Evolutionary conservation across 805 yeast genomes (phyloP).

Genomic region (Yamadazyma nakazawae): DNA sequence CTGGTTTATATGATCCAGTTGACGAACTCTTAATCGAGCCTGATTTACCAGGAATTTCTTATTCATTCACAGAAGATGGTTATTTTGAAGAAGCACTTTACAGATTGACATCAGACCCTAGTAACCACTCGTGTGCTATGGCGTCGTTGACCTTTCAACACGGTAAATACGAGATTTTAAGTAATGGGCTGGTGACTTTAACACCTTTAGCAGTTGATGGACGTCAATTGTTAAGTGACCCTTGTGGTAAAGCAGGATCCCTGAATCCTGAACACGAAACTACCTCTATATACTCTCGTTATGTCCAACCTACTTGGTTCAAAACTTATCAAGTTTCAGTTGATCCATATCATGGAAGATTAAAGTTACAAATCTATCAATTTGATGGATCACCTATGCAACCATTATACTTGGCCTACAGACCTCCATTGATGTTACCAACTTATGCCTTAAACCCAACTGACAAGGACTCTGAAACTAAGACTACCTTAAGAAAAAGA

Average conservation of each 20-base stretch:
- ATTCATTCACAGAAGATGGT: slow-evolving; percentile 92
- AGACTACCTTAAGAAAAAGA: slow-evolving; percentile 34
- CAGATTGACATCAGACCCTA: slow-evolving; percentile 67
- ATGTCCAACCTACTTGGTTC: slow-evolving; percentile 63
- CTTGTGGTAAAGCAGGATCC: slow-evolving; percentile 56
- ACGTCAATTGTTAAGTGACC: slow-evolving; percentile 83
- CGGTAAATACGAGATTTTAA: slow-evolving; percentile 64
- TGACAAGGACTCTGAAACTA: slow-evolving; percentile 35
- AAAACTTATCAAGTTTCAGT: slow-evolving; percentile 55
- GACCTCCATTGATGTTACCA: slow-evolving; percentile 96
- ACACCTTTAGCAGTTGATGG: slow-evolving; percentile 86
- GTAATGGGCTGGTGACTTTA: slow-evolving; percentile 66
- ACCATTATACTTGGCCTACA: slow-evolving; percentile 87
- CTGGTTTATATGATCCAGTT: slow-evolving; percentile 92
- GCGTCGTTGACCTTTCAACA: slow-evolving; percentile 88
- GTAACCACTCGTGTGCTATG: slow-evolving; percentile 75
- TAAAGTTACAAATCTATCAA: slow-evolving; percentile 67
- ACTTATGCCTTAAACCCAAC: slow-evolving; percentile 90
- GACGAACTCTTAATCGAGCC: slow-evolving; percentile 95
- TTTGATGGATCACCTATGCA: slow-evolving; percentile 78
- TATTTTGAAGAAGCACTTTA: slow-evolving; percentile 86
- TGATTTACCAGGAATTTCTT: slow-evolving; percentile 89
- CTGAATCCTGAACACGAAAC: slow-evolving; percentile 13
- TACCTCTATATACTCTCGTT: slow-evolving; percentile 63
- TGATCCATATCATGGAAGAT: slow-evolving; percentile 82